Evolutionary conservation across 768 basidiomycete genomes (phyloP).

Genomic region (Tulasnella sp.): DNA sequence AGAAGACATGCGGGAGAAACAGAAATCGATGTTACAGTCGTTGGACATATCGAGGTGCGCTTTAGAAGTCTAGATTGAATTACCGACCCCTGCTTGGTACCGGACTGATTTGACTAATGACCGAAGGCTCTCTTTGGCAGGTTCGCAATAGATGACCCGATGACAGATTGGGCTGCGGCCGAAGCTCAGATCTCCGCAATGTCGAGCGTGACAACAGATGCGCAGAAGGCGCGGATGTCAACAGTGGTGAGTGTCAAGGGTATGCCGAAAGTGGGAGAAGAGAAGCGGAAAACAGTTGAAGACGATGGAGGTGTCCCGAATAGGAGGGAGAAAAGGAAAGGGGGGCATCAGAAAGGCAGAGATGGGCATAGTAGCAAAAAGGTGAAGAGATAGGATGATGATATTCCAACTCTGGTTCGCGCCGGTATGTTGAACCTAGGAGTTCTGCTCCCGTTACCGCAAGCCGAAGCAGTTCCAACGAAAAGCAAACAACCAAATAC

Average conservation of each 20-base stretch:
- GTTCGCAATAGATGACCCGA: constrained; percentile 51
- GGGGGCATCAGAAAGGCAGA: background rate
- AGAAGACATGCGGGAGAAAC: constrained; percentile 36
- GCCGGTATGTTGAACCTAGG: no score
- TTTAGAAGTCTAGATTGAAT: background rate
- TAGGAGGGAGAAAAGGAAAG: constrained; percentile 19
- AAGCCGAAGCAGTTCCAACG: no score
- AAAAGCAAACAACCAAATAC: no score
- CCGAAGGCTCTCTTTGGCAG: constrained; percentile 20
- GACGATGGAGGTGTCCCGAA: constrained; percentile 25
- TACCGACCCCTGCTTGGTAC: background rate
- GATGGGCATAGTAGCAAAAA: background rate
- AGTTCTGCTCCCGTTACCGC: no score
- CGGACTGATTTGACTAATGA: background rate
- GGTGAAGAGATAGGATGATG: no score
- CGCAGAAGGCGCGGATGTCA: constrained; percentile 36
- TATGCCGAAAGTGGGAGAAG: constrained; percentile 25
- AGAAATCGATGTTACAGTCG: constrained; percentile 78
- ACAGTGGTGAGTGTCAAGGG: constrained; percentile 71
- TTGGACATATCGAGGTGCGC: constrained; percentile 83
- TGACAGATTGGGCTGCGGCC: constrained; percentile 64
- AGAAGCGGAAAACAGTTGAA: constrained; percentile 39
- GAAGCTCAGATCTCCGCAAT: constrained; percentile 58
- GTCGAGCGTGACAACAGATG: constrained; percentile 27
- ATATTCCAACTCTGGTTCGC: no score